Evolutionary conservation across 148 eudicot species (phyloP), one percentile per base, ranked within the genome.

Genomic region (Arbutus unedo): DNA sequence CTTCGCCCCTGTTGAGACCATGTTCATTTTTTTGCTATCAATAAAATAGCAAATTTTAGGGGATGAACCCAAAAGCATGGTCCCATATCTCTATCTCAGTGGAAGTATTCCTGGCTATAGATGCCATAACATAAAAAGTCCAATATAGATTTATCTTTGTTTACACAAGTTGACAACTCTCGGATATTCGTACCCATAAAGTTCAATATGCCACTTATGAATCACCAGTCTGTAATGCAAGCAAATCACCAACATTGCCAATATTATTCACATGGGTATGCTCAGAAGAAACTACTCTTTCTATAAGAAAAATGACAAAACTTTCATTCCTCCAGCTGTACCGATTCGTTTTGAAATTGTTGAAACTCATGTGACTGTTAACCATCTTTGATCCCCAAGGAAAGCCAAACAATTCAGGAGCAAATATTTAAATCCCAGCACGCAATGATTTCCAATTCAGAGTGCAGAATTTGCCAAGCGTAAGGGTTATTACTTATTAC

Each of bases 391-490:
- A 51, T 13, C 59, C 79, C n/a, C 43, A 21, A 82, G 78, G 73
- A 47, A 82, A 60, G 5, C 57, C 25, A 74, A 75, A 47, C 8
- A 82, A 4, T 48, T 49, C 3, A 5, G 49, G 55, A 57, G 21
- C 25, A 79, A 55, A 54, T 56, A 73, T 74, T 57, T 57, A 21
- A 56, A 45, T 81, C 53, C 76, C 44, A 73, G 68, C 43, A 44
- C 76, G 48, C 43, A 45, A 10, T 10, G 13, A 7, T 44, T 67
- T 64, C 41, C 47, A 68, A 43, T 38, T 54, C 23, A 10, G 5
- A 45, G 57, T 31, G 38, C 11, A 11, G 54, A 77, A 71, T 59
- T 21, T 82, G 21, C 41, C 7, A 21, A 19, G 23, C 74, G 11
- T 9, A 83, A 80, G 23, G 2, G 60, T 47, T 19, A 21, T 25